Evolutionary conservation across 1,139 yeast genomes (phyloP), one percentile per base, ranked within the genome.

Genomic region (Pichia sp.): DNA sequence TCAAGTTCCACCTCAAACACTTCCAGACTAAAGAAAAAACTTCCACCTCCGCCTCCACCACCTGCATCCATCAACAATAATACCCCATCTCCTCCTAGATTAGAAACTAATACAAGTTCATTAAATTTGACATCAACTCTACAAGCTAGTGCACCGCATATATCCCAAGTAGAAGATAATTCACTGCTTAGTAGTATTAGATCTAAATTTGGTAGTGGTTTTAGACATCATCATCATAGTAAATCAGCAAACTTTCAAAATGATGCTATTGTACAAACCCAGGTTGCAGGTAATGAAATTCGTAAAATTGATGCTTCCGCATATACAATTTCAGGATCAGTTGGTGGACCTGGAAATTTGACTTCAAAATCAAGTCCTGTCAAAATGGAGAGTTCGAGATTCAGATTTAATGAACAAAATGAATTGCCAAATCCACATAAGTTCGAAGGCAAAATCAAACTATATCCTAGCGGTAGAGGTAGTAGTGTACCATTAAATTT

Each of bases 391-490:
- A 96, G 88, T 61, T 68, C 79, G 20, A 71, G 94, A 56, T 92
- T 83, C 70, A 79, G 74, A 58, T 92, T 90, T 70, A 65, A 69
- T 15, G 85, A 86, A 63, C 74, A 79, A 26, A 68, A 69, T 45
- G 83, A 87, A 24, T 71, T 92, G 46, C 97, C 98, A 0, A 79
- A 79, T 58, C 97, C 97, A 16, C 73, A 97, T 57, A 73, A 78
- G 50, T 86, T 85, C 59, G 82, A 79, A 47, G 84, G 80, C 13
- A 76, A 73, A 47, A 76, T 75, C 49, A 89, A 90, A 64, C 70
- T 88, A 56, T 92, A 92, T 67, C 97, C 97, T 15, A 87, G 96
- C 69, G 97, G 98, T 8, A 77, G 97, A 61, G 98, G 98, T 2
- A 80, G 90, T 29, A 87, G 96, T 30, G 95, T 92, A 38, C 97